Conservation (phyloP, 345 rosid species). For the Pugionium dolabratum region DNA sequence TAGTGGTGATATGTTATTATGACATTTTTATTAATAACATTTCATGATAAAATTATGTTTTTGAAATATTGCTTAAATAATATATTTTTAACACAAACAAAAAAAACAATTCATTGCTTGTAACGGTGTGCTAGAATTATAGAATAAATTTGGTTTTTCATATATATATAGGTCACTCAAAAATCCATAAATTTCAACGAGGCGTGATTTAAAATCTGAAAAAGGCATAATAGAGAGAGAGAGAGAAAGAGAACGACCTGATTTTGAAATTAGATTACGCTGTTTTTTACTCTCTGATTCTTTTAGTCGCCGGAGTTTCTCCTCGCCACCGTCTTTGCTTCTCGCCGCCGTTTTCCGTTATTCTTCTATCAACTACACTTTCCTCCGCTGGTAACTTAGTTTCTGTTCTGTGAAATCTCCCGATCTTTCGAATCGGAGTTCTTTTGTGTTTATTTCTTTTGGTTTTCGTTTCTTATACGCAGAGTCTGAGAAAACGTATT, state of each 20-base stretch:
- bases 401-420: neutral
- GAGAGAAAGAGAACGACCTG: slow-evolving; percentile 20
- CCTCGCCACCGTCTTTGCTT: slow-evolving; percentile 15
- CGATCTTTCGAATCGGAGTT: slow-evolving; percentile 31
- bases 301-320: slow-evolving; percentile 17
- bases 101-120: no score
- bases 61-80: no score
- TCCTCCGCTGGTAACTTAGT: slow-evolving; percentile 24
- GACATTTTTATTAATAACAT: no score
- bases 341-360: neutral
- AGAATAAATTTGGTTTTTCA: no score
- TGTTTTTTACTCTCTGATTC: slow-evolving; percentile 4
- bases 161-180: neutral
- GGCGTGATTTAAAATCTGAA: slow-evolving; percentile 11
- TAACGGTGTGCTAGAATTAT: no score
- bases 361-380: slow-evolving; percentile 2
- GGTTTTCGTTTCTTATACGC: slow-evolving; percentile 7
- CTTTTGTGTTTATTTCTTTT: neutral
- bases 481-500: slow-evolving; percentile 17
- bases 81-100: no score
- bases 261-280: slow-evolving; percentile 36
- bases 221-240: slow-evolving; percentile 1
- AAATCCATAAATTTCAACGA: slow-evolving; percentile 11
- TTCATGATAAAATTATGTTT: no score
- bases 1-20: no score